These are phyloP conservation scores for Mortierella sp. DNA, from an alignment of 371 early-diverging fungal species.

Conservation along the genomic window DNA sequence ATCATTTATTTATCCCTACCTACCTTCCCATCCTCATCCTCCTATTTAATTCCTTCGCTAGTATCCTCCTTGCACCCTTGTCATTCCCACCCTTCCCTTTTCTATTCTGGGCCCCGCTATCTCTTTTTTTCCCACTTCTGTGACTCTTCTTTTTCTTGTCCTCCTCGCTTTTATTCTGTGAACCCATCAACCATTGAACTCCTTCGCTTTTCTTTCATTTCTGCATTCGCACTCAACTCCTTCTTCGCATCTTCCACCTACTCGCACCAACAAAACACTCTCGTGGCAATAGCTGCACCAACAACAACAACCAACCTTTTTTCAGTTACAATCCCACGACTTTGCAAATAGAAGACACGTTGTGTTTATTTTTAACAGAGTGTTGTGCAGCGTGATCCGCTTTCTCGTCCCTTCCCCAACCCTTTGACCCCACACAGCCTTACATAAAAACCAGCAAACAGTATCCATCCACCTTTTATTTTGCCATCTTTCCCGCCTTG, in stretches of 20 bases:
- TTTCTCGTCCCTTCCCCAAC: background rate
- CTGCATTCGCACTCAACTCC: background rate
- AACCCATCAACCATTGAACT: background rate
- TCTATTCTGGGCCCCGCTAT: too few species aligned
- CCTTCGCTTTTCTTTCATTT: background rate
- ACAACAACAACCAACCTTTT: background rate
- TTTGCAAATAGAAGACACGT: background rate
- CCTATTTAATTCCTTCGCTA: background rate
- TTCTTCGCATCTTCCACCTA: background rate
- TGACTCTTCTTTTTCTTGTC: background rate
- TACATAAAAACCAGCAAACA: background rate
- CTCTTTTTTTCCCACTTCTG: background rate
- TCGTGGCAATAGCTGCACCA: background rate
- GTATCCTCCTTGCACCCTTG: background rate
- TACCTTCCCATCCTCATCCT: background rate
- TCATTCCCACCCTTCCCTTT: background rate
- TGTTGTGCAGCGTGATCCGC: background rate
- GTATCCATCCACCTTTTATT: conserved; percentile 6
- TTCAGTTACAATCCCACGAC: background rate
- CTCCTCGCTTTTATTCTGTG: background rate
- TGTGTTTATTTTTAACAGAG: background rate
- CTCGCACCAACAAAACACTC: too few species aligned
- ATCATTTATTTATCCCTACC: too few species aligned
- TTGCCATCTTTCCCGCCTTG: background rate
- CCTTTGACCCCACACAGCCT: background rate